These are phyloP conservation scores for Fraxinus ornus DNA, from an alignment of 305 asterid genomes.

Conservation along the genomic window DNA sequence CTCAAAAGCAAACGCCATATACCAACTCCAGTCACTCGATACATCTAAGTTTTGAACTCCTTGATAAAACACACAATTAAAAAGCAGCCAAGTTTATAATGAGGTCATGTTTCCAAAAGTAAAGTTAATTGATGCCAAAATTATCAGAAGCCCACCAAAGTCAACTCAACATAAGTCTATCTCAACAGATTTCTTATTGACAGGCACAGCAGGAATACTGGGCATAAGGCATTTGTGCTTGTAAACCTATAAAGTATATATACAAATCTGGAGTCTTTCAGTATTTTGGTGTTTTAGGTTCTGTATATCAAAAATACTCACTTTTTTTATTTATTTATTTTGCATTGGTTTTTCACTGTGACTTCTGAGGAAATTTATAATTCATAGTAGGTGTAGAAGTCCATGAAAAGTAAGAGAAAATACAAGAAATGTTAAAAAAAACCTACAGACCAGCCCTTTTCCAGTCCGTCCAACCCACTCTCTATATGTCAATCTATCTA, in stretches of 20 bases:
- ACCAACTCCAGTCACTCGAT: not conserved
- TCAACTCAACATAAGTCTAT: constrained; percentile 2
- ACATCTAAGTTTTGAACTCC: not conserved
- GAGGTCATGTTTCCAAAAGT: not conserved
- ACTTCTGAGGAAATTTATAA: not conserved
- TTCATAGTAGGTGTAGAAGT: not conserved
- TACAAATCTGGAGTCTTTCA: not conserved
- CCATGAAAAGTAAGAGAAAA: not conserved
- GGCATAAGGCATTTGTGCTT: not conserved
- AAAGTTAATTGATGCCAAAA: constrained; percentile 9
- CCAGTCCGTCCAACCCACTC: not conserved
- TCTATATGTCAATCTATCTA: not conserved
- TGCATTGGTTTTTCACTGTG: not conserved
- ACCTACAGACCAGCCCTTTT: not conserved
- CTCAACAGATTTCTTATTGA: not conserved
- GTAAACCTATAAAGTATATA: not conserved
- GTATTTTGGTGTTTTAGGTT: not conserved
- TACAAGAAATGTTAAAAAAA: not conserved
- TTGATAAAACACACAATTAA: not conserved
- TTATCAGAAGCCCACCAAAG: not conserved
- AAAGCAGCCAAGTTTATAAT: not conserved
- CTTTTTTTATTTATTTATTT: not conserved
- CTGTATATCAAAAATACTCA: not conserved
- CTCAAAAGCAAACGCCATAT: not conserved
- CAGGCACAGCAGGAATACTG: not conserved